Evolutionary conservation across 2,329 filamentous ascomycete genomes (phyloP), one percentile per base, ranked within the genome.

Genomic region (Pseudogymnoascus verrucosus): DNA sequence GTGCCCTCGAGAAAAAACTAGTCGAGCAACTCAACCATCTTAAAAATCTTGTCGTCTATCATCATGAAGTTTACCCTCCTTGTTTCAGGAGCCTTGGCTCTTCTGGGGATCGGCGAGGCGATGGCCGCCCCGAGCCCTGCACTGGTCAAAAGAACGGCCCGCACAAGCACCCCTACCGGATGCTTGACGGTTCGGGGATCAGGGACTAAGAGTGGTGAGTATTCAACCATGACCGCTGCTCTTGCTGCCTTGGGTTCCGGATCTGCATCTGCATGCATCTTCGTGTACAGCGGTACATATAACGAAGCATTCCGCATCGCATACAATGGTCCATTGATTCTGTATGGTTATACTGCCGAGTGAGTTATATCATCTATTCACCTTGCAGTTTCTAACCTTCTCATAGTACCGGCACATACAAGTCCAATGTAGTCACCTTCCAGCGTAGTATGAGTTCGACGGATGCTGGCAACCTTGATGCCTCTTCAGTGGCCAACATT

Each of bases 271-370:
- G 63, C 82, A 64, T 78, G 74, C 64, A 82, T 84, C 71, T 83
- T 83, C 74, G 81, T 84, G 69, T 72, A 81, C 66, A 72, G 77
- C 36, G 82, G 82, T 2, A 83, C 79, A 42, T 84, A 85, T 74
- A 73, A 74, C 21, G 82, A 84, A 69, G 72, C 76, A 12, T 71
- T 84, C 37, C 79, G 76, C 7, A 78, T 84, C 66, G 42, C 42
- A 1, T 64, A 66, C 34, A 36, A 16, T 10, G 66, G 63, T 11
- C 39, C 57, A 44, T 28, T 67, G 26, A 65, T 54, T 8, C 44
- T 67, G 5, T 83, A 82, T 65, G 82, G 82, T n/a, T 79, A 80
- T 68, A 83, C 82, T 1, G 70, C 69, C 44, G 73, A 78, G 66
- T 68, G 60, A 67, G 66, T 64, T 60, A 57, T 57, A 57, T 57